A percentile compares a stretch with the other conserved stretches of the same genome.
These are phyloP conservation scores for Infundibulicybe gibba DNA, from an alignment of 768 basidiomycete genomes.

Conservation along the genomic window DNA sequence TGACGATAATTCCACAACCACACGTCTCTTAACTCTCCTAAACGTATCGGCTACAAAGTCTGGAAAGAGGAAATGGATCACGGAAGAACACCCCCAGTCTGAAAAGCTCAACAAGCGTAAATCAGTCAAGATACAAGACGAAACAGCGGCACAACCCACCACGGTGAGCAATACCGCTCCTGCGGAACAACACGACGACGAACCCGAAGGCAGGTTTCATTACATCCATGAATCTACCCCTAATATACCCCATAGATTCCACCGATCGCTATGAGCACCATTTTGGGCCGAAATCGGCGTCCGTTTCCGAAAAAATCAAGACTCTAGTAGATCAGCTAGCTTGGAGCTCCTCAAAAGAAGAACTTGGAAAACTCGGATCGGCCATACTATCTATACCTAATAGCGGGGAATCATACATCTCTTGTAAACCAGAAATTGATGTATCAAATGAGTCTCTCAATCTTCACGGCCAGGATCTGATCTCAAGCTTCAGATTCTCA, in stretches of 20 bases:
- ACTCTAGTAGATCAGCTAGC: conserved; percentile 46
- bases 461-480: conserved; percentile 1
- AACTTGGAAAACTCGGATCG: conserved; percentile 55
- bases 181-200: conserved; percentile 12
- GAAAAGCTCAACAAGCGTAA: conserved; percentile 73
- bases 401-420: conserved; percentile 22
- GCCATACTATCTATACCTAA: conserved; percentile 46
- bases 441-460: conserved; percentile 11
- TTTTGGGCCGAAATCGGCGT: conserved; percentile 60
- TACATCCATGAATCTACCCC: not conserved
- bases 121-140: conserved; percentile 29
- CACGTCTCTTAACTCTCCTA: conserved; percentile 80
- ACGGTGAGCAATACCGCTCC: conserved; percentile 2
- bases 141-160: conserved; percentile 1
- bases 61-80: conserved; percentile 47
- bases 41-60: conserved; percentile 85
- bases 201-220: conserved; percentile 21
- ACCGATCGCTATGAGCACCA: conserved; percentile 65
- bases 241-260: not conserved
- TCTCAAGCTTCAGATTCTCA: conserved; percentile 40
- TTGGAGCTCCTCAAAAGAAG: conserved; percentile 53
- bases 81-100: conserved; percentile 36
- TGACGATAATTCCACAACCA: conserved; percentile 54
- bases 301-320: conserved; percentile 46
- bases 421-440: conserved; percentile 26